These are phyloP conservation scores for Beauveria medogensis DNA, from an alignment of 2,329 filamentous ascomycete genomes.

Conservation along the genomic window DNA sequence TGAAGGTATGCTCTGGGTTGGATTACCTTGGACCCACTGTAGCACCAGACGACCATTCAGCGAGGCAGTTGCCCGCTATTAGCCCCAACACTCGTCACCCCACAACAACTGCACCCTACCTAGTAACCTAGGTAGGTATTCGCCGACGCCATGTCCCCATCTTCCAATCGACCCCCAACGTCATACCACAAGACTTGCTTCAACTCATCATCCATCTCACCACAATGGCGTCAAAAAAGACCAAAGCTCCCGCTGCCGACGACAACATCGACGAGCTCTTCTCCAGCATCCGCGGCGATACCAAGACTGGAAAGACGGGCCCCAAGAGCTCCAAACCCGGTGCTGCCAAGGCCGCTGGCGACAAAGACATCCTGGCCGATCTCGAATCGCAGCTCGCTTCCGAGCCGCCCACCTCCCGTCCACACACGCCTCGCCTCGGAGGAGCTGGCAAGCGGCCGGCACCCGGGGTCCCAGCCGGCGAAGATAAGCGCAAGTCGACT, in stretches of 20 bases:
- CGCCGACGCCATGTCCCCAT: neutral
- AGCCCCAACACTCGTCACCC: too few relatives aligned
- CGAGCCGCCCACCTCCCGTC: conserved; percentile 64
- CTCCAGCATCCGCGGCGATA: conserved; percentile 50
- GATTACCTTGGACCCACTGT: too few relatives aligned
- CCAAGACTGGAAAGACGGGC: conserved; percentile 39
- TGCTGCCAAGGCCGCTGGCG: conserved; percentile 39
- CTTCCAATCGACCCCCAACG: neutral
- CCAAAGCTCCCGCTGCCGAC: conserved; percentile 44
- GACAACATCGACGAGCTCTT: conserved; percentile 61
- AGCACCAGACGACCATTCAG: neutral
- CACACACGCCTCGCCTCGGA: conserved; percentile 71
- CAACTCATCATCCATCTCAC: neutral
- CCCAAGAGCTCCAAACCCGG: conserved; percentile 38
- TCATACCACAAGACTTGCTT: neutral
- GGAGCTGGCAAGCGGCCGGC: conserved; percentile 36
- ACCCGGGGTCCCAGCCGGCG: conserved; percentile 47
- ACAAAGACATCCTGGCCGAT: conserved; percentile 78
- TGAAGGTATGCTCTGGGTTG: too few relatives aligned
- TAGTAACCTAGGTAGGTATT: too few relatives aligned
- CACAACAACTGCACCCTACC: neutral
- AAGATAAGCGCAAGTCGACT: conserved; percentile 71
- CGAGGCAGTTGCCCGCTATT: neutral
- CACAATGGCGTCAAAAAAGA: conserved; percentile 52
- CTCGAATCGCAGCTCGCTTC: conserved; percentile 66